Base-by-base conservation (phyloP, 2,329 filamentous ascomycete species). In the Fusarium sp. region DNA sequence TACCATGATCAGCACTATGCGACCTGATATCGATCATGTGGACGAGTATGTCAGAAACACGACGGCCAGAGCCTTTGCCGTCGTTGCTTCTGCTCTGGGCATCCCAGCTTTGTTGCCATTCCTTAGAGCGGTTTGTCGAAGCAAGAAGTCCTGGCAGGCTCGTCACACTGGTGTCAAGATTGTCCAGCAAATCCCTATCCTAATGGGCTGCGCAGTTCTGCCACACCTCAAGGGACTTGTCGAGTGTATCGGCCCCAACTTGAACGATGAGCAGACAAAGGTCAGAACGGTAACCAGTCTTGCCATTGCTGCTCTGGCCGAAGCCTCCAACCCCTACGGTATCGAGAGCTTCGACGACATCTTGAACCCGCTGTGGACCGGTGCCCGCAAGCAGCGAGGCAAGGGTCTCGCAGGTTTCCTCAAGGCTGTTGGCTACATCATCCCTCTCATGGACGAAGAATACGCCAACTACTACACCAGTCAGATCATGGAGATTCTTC, bases 321-420 rank as follows among this genome's bases (percentile, higher is more conserved):
- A 99, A 84, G 96, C 96, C 24, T 96, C 96, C 36, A 98, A 97
- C 83, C 96, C 96, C 0, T 99, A 98, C 78, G 96, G 96, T 91
- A 99, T 99, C 74, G 96, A 99, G 84, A 98, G 95, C 78, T 99
- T 99, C 77, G 96, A 99, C 78, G 95, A 98, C 68, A 98, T 99
- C 70, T 88, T 99, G 58, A 98, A 98, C 80, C 96, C 96, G 5
- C 88, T 99, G 0, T 99, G 96, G 96, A 98, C 94, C 7, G 96
- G 96, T 67, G 96, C 95, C 31, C 91, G 96, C 72, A 98, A 98
- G 84, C 96, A 99, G 84, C 92, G 96, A 80, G 96, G 96, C 72
- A 99, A 99, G 82, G 95, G 96, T 77, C 88, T 99, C 51, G 96
- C 96, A 27, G 96, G 95, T 16, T 99, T 98, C 83, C 87, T 99